Evolutionary conservation across 2,329 filamentous ascomycete genomes (phyloP), one percentile per base, ranked within the genome.

Genomic region (Annulohypoxylon truncatum): DNA sequence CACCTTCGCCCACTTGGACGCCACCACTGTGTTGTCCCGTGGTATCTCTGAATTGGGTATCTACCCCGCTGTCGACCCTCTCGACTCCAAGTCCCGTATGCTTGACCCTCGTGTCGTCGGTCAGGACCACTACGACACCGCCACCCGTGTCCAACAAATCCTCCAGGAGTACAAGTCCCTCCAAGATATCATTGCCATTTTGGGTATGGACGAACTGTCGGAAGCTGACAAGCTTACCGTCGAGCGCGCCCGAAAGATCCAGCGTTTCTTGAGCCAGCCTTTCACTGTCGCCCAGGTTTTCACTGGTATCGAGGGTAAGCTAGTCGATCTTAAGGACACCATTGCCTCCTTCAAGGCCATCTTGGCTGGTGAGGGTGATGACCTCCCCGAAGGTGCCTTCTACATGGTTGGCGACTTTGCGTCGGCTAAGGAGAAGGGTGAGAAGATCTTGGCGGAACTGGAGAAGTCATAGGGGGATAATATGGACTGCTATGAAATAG

Each of bases 21-120:
- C 96, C 89, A 99, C 96, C 84, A 99, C 96, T 90, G 96, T 98
- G 82, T 89, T 99, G 89, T 99, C 96, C 79, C 95, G 96, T 92
- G 95, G 96, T 94, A 99, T 99, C 83, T 98, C 96, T 75, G 96
- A 99, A 89, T 89, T 99, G 90, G 96, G 96, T 94, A 99, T 98
- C 88, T 99, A 99, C 90, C 96, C 96, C 78, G 96, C 96, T 79
- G 96, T 99, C 89, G 96, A 99, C 83, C 96, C 96, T 85, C 94
- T 99, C 73, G 96, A 98, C 87, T 97, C 94, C 82, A 97, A 97
- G 87, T 98, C 94, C 75, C 94, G 96, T 90, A 97, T 99, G 92
- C 88, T 99, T 80, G 96, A 98, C 87, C 93, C 96, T 84, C 94
- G 96, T 92, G 90, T 99, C 80, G 92, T 99, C 79, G 96, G 96